Evolutionary conservation across 2,329 filamentous ascomycete species (phyloP).

Genomic region (Aspergillus sp.): DNA sequence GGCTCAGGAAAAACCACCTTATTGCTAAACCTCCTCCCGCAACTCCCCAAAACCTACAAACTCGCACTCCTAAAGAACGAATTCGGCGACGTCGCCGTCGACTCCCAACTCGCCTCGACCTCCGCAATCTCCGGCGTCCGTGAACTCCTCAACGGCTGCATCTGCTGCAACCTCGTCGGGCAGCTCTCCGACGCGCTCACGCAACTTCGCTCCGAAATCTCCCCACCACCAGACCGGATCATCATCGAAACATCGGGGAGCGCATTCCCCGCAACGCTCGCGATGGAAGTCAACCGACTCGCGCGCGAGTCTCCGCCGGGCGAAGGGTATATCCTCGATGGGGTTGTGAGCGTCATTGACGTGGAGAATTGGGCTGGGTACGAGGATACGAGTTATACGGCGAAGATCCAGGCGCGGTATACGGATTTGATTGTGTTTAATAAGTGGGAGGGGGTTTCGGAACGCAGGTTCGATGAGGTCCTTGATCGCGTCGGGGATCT

Average conservation of each 20-base stretch:
- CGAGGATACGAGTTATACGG: constrained; percentile 87
- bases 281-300: constrained; percentile 85
- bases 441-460: constrained; percentile 82
- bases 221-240: constrained; percentile 72
- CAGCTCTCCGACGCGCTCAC: constrained; percentile 80
- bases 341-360: constrained; percentile 87
- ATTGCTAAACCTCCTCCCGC: constrained; percentile 89
- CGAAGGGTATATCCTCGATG: constrained; percentile 72
- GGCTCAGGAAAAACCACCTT: constrained; percentile 96
- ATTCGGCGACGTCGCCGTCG: constrained; percentile 91
- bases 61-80: constrained; percentile 97
- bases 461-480: constrained; percentile 75
- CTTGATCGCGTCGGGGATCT: constrained; percentile 79
- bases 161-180: constrained; percentile 97
- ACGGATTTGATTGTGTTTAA: constrained; percentile 92
- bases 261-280: constrained; percentile 85
- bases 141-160: constrained; percentile 94
- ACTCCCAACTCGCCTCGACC: constrained; percentile 85
- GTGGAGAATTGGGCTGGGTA: constrained; percentile 96
- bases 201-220: constrained; percentile 66
- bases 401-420: constrained; percentile 83
- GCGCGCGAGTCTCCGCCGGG: constrained; percentile 60
- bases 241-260: constrained; percentile 91
- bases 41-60: constrained; percentile 84
- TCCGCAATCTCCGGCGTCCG: constrained; percentile 85